These are phyloP conservation scores for Spencermartinsiella europaea DNA, from an alignment of 805 yeast genomes.

Conservation along the genomic window DNA sequence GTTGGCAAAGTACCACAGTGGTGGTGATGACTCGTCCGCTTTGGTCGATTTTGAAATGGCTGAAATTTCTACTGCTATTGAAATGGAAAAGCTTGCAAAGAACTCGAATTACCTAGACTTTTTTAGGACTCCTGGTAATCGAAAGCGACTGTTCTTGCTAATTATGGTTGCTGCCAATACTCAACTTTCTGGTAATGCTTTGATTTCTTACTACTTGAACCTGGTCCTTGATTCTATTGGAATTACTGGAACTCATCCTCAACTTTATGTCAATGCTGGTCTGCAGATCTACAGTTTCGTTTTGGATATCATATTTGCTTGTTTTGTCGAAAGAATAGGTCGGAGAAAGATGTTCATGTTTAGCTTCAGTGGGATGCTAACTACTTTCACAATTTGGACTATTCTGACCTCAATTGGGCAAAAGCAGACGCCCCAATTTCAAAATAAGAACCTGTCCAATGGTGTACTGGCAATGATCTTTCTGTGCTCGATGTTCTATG, in stretches of 20 bases:
- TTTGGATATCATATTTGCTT: conserved; percentile 3
- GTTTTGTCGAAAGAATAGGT: conserved; percentile 50
- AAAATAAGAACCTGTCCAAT: background rate
- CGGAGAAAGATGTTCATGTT: conserved; percentile 54
- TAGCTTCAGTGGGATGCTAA: conserved; percentile 56
- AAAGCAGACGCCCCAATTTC: background rate
- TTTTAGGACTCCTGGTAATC: conserved; percentile 9
- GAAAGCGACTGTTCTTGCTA: conserved; percentile 8
- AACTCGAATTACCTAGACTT: conserved; percentile 6
- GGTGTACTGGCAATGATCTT: background rate
- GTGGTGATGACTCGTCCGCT: conserved; percentile 8
- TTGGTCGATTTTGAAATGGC: conserved; percentile 15
- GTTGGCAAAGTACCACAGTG: conserved; percentile 11
- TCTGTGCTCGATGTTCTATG: conserved; percentile 1
- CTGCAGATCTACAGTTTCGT: conserved; percentile 6
- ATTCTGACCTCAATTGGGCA: conserved; percentile 3
- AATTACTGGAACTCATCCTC: conserved; percentile 31
- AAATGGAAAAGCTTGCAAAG: conserved; percentile 3
- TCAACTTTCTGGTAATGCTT: conserved; percentile 16
- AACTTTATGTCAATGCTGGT: conserved; percentile 20
- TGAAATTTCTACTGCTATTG: conserved; percentile 11
- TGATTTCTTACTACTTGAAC: conserved; percentile 39
- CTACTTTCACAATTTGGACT: conserved; percentile 5
- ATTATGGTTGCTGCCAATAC: conserved; percentile 4
- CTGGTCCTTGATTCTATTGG: conserved; percentile 50